Evolutionary conservation across 805 yeast species (phyloP), one percentile per base, ranked within the genome.

Genomic region (Candida orba): DNA sequence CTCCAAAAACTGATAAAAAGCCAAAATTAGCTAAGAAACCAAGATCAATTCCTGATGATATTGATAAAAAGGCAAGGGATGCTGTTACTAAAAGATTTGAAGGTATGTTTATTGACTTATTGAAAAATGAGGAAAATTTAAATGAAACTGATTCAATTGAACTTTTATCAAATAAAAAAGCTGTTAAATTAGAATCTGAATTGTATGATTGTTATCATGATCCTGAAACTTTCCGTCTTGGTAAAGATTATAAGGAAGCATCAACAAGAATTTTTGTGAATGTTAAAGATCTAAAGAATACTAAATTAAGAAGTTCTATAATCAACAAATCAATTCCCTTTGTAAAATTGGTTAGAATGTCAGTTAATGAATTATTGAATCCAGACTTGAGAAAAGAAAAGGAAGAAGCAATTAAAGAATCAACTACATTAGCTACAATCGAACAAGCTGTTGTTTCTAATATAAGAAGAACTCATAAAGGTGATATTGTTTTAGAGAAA

Each of bases 401-500:
- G 15, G 84, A 81, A 49, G 76, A 76, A 39, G 86, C 85, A 10
- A 75, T 83, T 41, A 76, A 76, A 46, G 84, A 84, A 59, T 75
- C 82, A 30, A 76, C 85, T 43, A 70, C 78, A 25, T 80, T 83
- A 44, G 73, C 84, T 15, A 84, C 89, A 13, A 64, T 89, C 40
- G 79, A 80, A 36, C 72, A 63, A 22, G 77, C 75, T 32, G 73
- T 69, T 34, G 77, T 71, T 29, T 88, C 88, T 15, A 72, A 80
- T 37, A 77, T 86, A 51, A 72, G 87, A 52, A 72, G 88, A 54
- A 86, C 96, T 4, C 95, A 88, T 59, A 85, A 84, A 60, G 96
- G 96, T 23, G 95, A 89, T 48, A 90, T 84, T 56, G 60, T 84
- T n/a, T 72, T 86, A 6, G 95, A 84, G 44, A 67, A 62, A 35